Evolutionary conservation across 352 stramenopile genomes (phyloP).

Genomic region (Phytophthora pistaciae): DNA sequence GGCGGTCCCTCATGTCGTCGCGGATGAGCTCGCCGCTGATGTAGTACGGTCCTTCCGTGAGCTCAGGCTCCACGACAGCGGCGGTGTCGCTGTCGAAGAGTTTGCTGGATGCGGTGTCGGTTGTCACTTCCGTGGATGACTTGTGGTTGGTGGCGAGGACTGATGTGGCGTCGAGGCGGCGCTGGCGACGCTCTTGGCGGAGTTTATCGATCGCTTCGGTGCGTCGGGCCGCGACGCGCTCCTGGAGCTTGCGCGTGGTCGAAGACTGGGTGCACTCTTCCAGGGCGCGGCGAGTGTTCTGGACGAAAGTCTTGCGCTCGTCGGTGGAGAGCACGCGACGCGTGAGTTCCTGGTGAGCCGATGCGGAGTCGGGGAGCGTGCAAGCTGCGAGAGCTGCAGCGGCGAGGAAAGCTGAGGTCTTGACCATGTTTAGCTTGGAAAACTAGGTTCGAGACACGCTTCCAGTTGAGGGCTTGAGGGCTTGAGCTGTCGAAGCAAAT

Average conservation of each 20-base stretch:
- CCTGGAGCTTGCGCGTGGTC: background rate
- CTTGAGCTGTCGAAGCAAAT: background rate
- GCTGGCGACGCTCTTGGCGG: background rate
- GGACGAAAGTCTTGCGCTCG: background rate
- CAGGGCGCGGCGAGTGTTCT: background rate
- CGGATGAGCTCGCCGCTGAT: constrained; percentile 32
- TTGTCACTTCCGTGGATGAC: constrained; percentile 13
- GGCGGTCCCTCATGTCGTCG: constrained; percentile 27
- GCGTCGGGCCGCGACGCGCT: background rate
- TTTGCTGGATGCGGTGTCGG: constrained; percentile 13
- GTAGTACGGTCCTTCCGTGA: constrained; percentile 41
- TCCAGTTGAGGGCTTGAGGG: background rate
- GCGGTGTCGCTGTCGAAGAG: constrained; percentile 20
- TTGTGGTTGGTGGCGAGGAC: constrained; percentile 20
- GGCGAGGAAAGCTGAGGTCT: background rate
- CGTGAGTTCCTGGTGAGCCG: background rate
- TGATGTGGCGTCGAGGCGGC: background rate
- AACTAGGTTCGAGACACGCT: background rate
- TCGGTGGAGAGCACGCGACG: background rate
- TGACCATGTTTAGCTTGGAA: background rate
- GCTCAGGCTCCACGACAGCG: constrained; percentile 29
- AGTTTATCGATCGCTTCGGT: background rate
- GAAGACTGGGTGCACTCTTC: background rate
- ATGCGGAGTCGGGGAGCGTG: background rate
- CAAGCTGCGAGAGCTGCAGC: background rate